A percentile compares a stretch with the other conserved stretches of the same genome.
These are phyloP conservation scores for Hypomyces rosellus DNA, from an alignment of 2,329 filamentous ascomycete genomes.

Conservation along the genomic window DNA sequence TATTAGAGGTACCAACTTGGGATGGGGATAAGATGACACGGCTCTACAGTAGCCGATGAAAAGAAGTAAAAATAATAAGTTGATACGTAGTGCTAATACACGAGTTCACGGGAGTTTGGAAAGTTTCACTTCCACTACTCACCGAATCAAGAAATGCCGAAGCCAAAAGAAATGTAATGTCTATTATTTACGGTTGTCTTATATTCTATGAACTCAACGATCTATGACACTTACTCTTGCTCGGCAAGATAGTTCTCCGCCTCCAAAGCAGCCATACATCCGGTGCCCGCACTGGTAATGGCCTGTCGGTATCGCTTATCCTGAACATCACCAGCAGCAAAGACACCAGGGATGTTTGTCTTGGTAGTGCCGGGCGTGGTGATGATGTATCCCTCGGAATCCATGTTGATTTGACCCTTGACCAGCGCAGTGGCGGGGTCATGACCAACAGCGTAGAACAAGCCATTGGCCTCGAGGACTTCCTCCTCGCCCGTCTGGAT, in stretches of 20 bases:
- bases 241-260: constrained; percentile 91
- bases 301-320: constrained; percentile 98
- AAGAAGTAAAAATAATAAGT: neutral
- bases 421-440: constrained; percentile 88
- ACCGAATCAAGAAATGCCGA: neutral
- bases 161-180: neutral
- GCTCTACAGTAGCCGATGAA: neutral
- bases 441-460: constrained; percentile 97
- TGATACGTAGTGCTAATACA: constrained; percentile 1
- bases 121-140: neutral
- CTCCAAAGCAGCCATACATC: constrained; percentile 91
- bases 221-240: constrained; percentile 39
- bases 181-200: neutral
- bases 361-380: constrained; percentile 83
- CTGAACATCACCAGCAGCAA: constrained; percentile 95
- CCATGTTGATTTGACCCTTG: constrained; percentile 82
- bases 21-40: neutral
- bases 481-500: constrained; percentile 68
- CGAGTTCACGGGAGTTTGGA: neutral
- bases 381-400: constrained; percentile 84
- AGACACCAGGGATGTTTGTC: constrained; percentile 86
- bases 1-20: neutral
- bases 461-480: constrained; percentile 80
- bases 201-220: constrained; percentile 1
- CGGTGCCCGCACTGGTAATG: constrained; percentile 92